phyloP scores from a whole-genome alignment of 2,329 filamentous ascomycete genomes.

The Pseudogymnoascus sp. region DNA sequence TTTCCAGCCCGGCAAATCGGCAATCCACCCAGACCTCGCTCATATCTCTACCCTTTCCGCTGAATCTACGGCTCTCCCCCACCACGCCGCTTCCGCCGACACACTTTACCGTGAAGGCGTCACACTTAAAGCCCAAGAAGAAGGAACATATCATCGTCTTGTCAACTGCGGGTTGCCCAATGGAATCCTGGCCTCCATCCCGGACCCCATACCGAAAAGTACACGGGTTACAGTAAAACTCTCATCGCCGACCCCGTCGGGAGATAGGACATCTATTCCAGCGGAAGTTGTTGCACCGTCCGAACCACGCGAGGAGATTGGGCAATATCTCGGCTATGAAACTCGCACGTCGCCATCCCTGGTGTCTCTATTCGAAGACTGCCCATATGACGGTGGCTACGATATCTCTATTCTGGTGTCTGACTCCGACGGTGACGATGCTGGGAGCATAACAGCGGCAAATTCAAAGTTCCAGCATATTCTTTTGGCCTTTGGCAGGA shows the following conservation, averaged over 20 bases:
- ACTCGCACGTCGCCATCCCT: slow-evolving; percentile 59
- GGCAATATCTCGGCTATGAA: slow-evolving; percentile 81
- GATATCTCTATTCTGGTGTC: slow-evolving; percentile 78
- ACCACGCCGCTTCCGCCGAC: slow-evolving; percentile 70
- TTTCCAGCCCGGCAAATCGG: slow-evolving; percentile 42
- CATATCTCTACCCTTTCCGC: background rate
- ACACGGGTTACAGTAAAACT: slow-evolving; percentile 69
- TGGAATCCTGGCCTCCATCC: slow-evolving; percentile 2
- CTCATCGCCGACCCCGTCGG: slow-evolving; percentile 16
- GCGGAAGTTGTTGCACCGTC: slow-evolving; percentile 59
- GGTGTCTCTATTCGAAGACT: slow-evolving; percentile 69
- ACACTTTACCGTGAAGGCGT: slow-evolving; percentile 73
- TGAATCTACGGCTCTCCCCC: slow-evolving; percentile 35
- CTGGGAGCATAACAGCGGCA: slow-evolving; percentile 22
- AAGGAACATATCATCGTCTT: background rate
- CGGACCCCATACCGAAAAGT: slow-evolving; percentile 50
- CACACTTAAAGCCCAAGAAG: slow-evolving; percentile 35
- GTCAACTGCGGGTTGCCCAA: slow-evolving; percentile 12
- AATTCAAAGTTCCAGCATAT: slow-evolving; percentile 56
- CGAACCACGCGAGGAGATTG: slow-evolving; percentile 61
- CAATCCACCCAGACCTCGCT: slow-evolving; percentile 5
- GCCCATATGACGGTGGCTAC: slow-evolving; percentile 66
- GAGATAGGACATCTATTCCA: slow-evolving; percentile 18
- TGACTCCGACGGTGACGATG: slow-evolving; percentile 54
- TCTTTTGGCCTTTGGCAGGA: slow-evolving; percentile 71